A percentile compares a stretch with the other conserved stretches of the same genome.
Evolutionary conservation across 768 basidiomycete species (phyloP).

Genomic region (Lanmaoa pseudosensibilis): DNA sequence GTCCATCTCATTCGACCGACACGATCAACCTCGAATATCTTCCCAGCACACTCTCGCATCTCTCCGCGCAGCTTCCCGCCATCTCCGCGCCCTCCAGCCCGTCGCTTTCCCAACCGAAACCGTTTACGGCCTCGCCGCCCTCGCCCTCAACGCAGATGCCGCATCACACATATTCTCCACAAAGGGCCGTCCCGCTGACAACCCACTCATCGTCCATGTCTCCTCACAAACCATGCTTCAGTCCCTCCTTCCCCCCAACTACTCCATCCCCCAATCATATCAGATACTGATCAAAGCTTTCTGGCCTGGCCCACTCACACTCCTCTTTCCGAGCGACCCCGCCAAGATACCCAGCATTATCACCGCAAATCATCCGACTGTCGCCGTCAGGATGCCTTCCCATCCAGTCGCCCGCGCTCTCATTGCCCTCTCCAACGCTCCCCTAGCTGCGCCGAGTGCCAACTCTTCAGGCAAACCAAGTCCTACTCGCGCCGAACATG

Average conservation of each 20-base stretch:
- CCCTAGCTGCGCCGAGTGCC: conserved; percentile 92
- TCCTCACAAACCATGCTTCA: conserved; percentile 82
- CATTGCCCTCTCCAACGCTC: conserved; percentile 69
- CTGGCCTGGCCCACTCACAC: conserved; percentile 94
- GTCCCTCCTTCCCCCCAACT: conserved; percentile 66
- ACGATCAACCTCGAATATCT: conserved; percentile 49
- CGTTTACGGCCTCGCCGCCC: conserved; percentile 95
- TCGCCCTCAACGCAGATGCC: conserved; percentile 67
- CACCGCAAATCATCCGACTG: conserved; percentile 76
- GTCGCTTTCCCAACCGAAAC: conserved; percentile 98
- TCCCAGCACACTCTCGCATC: conserved; percentile 52
- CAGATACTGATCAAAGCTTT: conserved; percentile 73
- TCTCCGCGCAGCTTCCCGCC: conserved; percentile 54
- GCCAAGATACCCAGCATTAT: conserved; percentile 66
- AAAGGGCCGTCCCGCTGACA: conserved; percentile 92
- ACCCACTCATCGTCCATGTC: conserved; percentile 96
- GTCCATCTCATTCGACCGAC: conserved; percentile 53
- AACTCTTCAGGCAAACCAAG: conserved; percentile 94
- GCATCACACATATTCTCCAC: conserved; percentile 75
- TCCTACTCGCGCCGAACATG: conserved; percentile 88
- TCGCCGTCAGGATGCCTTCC: conserved; percentile 92
- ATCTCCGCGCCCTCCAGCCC: conserved; percentile 46
- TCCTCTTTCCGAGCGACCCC: conserved; percentile 80
- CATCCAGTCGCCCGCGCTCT: conserved; percentile 91
- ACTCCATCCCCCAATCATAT: conserved; percentile 64